phyloP scores from a whole-genome alignment of 2,329 filamentous ascomycete genomes.

The Trichothecium sympodiale region DNA sequence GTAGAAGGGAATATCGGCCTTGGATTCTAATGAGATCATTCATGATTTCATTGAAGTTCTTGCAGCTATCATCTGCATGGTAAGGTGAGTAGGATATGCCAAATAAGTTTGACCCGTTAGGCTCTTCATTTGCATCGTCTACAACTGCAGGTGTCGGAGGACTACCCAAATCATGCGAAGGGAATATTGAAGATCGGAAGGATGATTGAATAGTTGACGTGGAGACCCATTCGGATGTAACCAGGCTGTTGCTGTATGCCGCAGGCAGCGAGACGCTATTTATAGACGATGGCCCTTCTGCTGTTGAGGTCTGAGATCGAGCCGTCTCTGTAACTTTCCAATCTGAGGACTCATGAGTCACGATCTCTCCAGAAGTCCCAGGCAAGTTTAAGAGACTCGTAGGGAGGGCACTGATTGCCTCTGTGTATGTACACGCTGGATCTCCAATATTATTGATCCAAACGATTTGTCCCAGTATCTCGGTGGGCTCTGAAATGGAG shows the following conservation, averaged over 20 bases:
- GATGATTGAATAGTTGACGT: neutral
- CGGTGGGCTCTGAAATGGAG: neutral
- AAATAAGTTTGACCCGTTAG: slow-evolving; percentile 14
- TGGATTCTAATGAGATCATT: slow-evolving; percentile 49
- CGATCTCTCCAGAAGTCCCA: neutral
- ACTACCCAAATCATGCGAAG: neutral
- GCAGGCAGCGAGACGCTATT: no score
- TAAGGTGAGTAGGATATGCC: slow-evolving; percentile 40
- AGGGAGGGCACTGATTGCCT: slow-evolving; percentile 3
- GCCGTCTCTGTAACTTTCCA: neutral
- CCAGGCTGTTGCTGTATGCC: neutral
- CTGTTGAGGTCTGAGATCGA: neutral
- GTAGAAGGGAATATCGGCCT: slow-evolving; percentile 48
- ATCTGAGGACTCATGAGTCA: neutral
- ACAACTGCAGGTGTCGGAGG: neutral
- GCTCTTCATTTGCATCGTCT: neutral
- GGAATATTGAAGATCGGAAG: neutral
- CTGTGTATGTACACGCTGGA: neutral
- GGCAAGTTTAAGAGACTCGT: slow-evolving; percentile 1
- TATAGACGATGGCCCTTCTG: no score
- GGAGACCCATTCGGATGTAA: neutral
- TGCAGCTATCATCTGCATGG: slow-evolving; percentile 49
- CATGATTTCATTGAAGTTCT: slow-evolving; percentile 49
- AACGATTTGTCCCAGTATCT: slow-evolving; percentile 1
- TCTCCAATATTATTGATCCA: neutral